Base-by-base conservation (phyloP, 176 grass and related monocot genomes). In the Tuctoria greenei region DNA sequence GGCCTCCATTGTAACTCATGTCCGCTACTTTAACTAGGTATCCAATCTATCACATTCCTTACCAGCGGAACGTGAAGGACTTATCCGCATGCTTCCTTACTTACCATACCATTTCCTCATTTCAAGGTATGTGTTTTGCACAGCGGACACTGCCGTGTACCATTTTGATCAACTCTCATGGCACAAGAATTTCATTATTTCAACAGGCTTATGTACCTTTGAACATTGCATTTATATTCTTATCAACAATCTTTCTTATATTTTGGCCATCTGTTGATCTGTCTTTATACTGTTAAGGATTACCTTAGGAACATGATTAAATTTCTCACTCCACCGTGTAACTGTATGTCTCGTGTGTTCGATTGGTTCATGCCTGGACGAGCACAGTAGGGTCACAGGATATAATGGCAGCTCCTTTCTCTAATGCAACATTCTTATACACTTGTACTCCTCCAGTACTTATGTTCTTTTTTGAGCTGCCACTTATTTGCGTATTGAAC, bases 11-110 rank as follows among this genome's bases (percentile, higher is more conserved):
- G 7, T 36, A 40, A 76, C 74, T 72, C 70, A 80, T 16, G 10
- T 75, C 66, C 64, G 57, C 52, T 93, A 37, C 72, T 65, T 59
- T 82, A 39, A 82, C 86, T 65, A 99, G 95, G 95, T 95, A 95
- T 74, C 95, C 95, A 52, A 99, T 99, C 66, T 99, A 95, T 83
- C 84, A 93, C 39, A 99, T 99, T 80, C 92, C 95, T 62, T 71
- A 84, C 60, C 85, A 82, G 64, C 77, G 70, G 76, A 93, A 75
- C 14, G 79, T 85, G 78, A 93, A 92, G 49, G 87, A 90, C 35
- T 79, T 90, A 58, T 87, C 81, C 61, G 77, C 87, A 20, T 92
- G 92, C 81, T 99, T 99, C 85, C 74, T 99, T 82, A 99, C 95
- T 58, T 99, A 92, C 67, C 95, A 99, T 65, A 76, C 69, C 55